Conservation (phyloP, 805 yeast species). For the Myxozyma geophila region DNA sequence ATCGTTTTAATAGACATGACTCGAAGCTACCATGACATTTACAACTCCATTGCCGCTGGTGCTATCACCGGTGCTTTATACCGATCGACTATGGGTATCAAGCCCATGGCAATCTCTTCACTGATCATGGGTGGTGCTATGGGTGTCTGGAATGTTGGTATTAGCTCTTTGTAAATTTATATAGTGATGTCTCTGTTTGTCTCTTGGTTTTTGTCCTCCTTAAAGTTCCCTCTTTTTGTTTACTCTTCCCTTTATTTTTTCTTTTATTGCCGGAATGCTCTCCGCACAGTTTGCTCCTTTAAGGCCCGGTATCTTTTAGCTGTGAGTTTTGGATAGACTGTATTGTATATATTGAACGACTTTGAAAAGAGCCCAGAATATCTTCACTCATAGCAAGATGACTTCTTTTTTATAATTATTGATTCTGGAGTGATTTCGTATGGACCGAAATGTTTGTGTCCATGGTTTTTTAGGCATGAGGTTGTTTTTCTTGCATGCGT, state of each 20-base stretch:
- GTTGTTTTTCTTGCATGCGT: not conserved
- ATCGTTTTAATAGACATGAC: constrained; percentile 61
- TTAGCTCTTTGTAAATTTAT: constrained; percentile 15
- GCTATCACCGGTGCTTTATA: constrained; percentile 90
- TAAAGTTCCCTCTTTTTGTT: not conserved
- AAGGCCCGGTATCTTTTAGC: no score
- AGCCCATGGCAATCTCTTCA: constrained; percentile 86
- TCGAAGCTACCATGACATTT: constrained; percentile 88
- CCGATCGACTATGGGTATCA: constrained; percentile 80
- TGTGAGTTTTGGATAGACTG: no score
- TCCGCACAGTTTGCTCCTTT: not conserved
- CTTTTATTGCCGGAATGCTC: not conserved
- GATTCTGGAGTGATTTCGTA: no score
- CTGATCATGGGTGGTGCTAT: constrained; percentile 47
- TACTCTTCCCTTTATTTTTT: not conserved
- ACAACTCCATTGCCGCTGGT: constrained; percentile 85
- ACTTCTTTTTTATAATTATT: no score
- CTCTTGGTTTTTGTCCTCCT: not conserved
- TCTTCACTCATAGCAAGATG: no score
- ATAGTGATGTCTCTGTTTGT: not conserved
- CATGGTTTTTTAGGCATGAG: no score
- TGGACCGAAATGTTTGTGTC: no score
- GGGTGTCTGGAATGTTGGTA: constrained; percentile 29
- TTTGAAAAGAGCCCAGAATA: no score
- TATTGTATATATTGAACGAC: no score